A percentile compares a stretch with the other conserved stretches of the same genome.
Evolutionary conservation across 805 yeast species (phyloP).

Genomic region (Babjeviella inositovora): DNA sequence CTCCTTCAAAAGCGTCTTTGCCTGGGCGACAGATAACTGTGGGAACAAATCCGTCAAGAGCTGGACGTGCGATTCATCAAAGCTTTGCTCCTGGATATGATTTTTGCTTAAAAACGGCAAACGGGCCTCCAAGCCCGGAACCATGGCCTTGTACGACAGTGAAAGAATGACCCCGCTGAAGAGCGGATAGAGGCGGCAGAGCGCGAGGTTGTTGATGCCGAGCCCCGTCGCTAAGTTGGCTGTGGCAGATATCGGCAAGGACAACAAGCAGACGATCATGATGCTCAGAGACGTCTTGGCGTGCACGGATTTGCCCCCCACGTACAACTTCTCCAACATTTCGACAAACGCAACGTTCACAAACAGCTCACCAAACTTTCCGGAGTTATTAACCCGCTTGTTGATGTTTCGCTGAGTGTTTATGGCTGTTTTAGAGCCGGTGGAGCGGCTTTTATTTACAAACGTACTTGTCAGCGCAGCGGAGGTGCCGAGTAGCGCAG

Average conservation of each 20-base stretch:
- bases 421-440: slow-evolving; percentile 1
- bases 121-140: slow-evolving; percentile 35
- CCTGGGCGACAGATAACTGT: slow-evolving; percentile 26
- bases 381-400: slow-evolving; percentile 5
- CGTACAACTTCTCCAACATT: slow-evolving; percentile 37
- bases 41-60: slow-evolving; percentile 53
- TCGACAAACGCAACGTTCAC: slow-evolving; percentile 42
- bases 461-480: slow-evolving; percentile 4
- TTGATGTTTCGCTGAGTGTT: slow-evolving; percentile 4
- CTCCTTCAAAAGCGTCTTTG: slow-evolving; percentile 27
- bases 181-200: slow-evolving; percentile 31
- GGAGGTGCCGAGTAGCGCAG: slow-evolving; percentile 15
- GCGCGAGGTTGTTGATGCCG: slow-evolving; percentile 21
- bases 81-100: slow-evolving; percentile 2
- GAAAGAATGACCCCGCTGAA: slow-evolving; percentile 37
- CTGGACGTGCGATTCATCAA: slow-evolving; percentile 18
- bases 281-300: slow-evolving; percentile 26
- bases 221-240: slow-evolving; percentile 24
- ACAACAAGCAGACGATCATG: slow-evolving; percentile 32
- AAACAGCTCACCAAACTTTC: slow-evolving; percentile 34
- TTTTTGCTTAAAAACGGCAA: slow-evolving; percentile 23
- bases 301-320: slow-evolving; percentile 37
- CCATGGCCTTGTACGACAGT: slow-evolving; percentile 21
- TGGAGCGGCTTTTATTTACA: no score
- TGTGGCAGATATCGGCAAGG: slow-evolving; percentile 25